Base-by-base conservation (phyloP, 176 grass and related monocot species). In the Eleusine coracana region DNA sequence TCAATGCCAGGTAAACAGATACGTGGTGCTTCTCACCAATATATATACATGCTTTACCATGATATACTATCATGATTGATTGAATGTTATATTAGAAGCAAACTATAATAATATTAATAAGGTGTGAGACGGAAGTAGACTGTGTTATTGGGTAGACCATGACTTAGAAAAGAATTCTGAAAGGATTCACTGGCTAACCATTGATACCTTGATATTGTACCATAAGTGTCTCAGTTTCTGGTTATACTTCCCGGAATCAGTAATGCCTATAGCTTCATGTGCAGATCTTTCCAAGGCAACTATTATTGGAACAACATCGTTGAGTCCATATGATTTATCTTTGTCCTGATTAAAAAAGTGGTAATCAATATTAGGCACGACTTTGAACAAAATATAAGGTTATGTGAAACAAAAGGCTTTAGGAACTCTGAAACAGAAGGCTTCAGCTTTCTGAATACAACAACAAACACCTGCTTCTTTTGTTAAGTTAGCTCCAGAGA, bases 161-260 rank as follows among this genome's bases (percentile, higher is more conserved):
- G n/a, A 62, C 11, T 25, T 27, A 62, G 10, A 62, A 62, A 27
- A 4, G 1, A 27, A 12, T 11, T 0, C 59, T 23, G 20, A 59
- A 62, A 4, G n/a, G 59, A 50, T 62, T 12, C 59, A 27, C 27
- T 12, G 8, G 59, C 48, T 12, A 12, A 62, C 59, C 59, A 62
- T 77, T 51, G 56, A 85, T 77, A 99, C 96, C 93, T 93, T 98
- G 59, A 95, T 92, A 87, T 99, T 96, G 87, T 96, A 96, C 70
- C 50, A 74, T 67, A 99, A 83, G 44, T 96, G 89, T 74, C 96
- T 91, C 91, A 96, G 78, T 90, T 98, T 98, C 89, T 93, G 91
- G 75, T 99, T 99, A 62, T 99, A 99, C 83, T 99, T 98, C 50
- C 41, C 54, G 59, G 90, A 95, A 73, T 93, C 96, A 15, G 48